A percentile compares a stretch with the other conserved stretches of the same genome.
Conservation (phyloP, 148 eudicot genomes). For the Camellia japonica region DNA sequence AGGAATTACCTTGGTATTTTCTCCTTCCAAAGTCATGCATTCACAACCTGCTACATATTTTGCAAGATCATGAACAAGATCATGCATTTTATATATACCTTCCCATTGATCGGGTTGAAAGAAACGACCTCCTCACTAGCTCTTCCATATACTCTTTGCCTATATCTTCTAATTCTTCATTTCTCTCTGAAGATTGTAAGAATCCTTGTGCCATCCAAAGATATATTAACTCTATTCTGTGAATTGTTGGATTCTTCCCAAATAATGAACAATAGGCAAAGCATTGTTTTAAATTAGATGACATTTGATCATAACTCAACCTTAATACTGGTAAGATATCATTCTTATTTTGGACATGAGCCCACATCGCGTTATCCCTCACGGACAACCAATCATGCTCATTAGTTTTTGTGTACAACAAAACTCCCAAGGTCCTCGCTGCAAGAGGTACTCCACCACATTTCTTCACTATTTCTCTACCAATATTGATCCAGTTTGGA, state of each 20-base stretch:
- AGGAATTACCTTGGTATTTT: too few species aligned
- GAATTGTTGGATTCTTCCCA: neutral
- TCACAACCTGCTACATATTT: neutral
- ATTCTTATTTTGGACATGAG: neutral
- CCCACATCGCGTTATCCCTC: neutral
- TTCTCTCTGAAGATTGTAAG: neutral
- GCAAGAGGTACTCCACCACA: slow-evolving; percentile 27
- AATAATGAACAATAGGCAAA: neutral
- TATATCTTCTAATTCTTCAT: neutral
- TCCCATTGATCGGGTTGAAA: neutral
- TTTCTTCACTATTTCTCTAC: slow-evolving; percentile 19
- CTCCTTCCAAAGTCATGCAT: too few species aligned
- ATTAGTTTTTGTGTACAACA: neutral
- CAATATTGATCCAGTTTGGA: slow-evolving; percentile 13
- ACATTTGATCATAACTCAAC: neutral
- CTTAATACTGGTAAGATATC: neutral
- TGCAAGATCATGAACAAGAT: slow-evolving; percentile 8
- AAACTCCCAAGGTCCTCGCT: slow-evolving; percentile 7
- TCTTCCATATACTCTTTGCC: neutral
- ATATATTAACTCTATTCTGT: neutral
- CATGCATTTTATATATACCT: neutral
- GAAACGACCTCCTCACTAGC: neutral
- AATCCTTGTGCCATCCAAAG: slow-evolving; percentile 5
- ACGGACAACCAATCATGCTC: slow-evolving; percentile 16
- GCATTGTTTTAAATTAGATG: neutral